A percentile compares a stretch with the other conserved stretches of the same genome.
Conservation (phyloP, 257 asterid species). For the Cynanchum wilfordii region DNA sequence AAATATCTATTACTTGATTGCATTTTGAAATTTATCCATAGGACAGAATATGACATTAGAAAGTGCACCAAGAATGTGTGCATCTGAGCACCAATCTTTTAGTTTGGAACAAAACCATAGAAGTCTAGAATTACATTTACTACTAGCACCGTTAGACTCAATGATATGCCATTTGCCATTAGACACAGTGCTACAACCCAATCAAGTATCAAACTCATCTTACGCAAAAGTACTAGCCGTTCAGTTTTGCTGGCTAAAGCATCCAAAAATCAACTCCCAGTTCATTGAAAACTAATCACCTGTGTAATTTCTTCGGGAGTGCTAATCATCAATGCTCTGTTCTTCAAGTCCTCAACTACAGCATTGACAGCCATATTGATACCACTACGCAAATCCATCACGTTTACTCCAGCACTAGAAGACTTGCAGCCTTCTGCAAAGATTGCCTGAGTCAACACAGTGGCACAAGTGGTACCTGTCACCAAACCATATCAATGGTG, state of each 20-base stretch:
- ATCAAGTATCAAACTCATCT: background rate
- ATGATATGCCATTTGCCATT: background rate
- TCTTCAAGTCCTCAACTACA: slow-evolving; percentile 73
- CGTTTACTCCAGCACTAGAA: slow-evolving; percentile 78
- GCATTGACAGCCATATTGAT: slow-evolving; percentile 78
- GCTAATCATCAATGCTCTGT: slow-evolving; percentile 78
- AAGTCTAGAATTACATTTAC: background rate
- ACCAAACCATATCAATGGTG: slow-evolving; percentile 23
- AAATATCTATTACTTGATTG: slow-evolving; percentile 1
- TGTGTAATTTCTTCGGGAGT: slow-evolving; percentile 89
- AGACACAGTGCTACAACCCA: background rate
- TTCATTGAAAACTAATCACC: slow-evolving; percentile 39
- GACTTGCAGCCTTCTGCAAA: slow-evolving; percentile 88
- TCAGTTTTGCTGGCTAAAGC: background rate
- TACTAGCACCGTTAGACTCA: background rate
- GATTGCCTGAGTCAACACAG: slow-evolving; percentile 85
- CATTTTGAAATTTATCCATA: background rate
- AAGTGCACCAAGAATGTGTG: background rate
- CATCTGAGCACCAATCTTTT: background rate
- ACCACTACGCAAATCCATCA: slow-evolving; percentile 87
- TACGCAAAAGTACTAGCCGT: background rate
- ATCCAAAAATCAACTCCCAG: slow-evolving; percentile 3
- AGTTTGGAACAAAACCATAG: background rate
- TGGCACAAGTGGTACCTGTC: slow-evolving; percentile 94
- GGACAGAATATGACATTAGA: background rate